Conservation (phyloP, 2,329 filamentous ascomycete genomes). For the Ophiosphaerella korrae region DNA sequence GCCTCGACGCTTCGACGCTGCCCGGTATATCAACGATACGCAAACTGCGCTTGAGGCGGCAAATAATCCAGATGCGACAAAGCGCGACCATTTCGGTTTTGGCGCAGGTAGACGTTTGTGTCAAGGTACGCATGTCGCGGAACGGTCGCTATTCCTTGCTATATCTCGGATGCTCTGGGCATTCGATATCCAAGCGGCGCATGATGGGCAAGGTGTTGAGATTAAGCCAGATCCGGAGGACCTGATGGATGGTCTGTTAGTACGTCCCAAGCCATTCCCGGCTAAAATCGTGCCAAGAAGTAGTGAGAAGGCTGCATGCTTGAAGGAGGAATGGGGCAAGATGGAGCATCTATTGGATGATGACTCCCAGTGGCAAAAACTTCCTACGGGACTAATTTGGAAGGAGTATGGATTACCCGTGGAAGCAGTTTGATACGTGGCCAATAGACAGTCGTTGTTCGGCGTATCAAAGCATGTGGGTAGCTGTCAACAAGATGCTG, state of each 20-base stretch:
- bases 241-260: slow-evolving; percentile 23
- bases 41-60: slow-evolving; percentile 40
- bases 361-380: slow-evolving; percentile 23
- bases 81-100: slow-evolving; percentile 47
- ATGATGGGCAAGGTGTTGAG: slow-evolving; percentile 3
- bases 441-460: not conserved
- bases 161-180: slow-evolving; percentile 44
- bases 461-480: too few species aligned
- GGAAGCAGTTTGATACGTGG: not conserved
- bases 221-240: slow-evolving; percentile 17
- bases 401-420: slow-evolving; percentile 16
- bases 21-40: slow-evolving; percentile 39
- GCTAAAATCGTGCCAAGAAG: slow-evolving; percentile 22
- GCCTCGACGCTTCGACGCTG: slow-evolving; percentile 52
- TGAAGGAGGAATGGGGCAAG: slow-evolving; percentile 24
- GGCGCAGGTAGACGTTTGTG: slow-evolving; percentile 47
- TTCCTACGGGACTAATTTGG: slow-evolving; percentile 25
- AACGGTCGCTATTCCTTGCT: slow-evolving; percentile 37
- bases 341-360: slow-evolving; percentile 19
- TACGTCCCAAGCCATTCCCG: slow-evolving; percentile 22
- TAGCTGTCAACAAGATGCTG: too few species aligned
- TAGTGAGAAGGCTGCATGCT: slow-evolving; percentile 2
- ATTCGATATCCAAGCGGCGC: slow-evolving; percentile 26
- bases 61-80: slow-evolving; percentile 30
- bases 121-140: slow-evolving; percentile 46